phyloP scores from a whole-genome alignment of 1,284 basidiomycete species.

The Ganoderma boninense region DNA sequence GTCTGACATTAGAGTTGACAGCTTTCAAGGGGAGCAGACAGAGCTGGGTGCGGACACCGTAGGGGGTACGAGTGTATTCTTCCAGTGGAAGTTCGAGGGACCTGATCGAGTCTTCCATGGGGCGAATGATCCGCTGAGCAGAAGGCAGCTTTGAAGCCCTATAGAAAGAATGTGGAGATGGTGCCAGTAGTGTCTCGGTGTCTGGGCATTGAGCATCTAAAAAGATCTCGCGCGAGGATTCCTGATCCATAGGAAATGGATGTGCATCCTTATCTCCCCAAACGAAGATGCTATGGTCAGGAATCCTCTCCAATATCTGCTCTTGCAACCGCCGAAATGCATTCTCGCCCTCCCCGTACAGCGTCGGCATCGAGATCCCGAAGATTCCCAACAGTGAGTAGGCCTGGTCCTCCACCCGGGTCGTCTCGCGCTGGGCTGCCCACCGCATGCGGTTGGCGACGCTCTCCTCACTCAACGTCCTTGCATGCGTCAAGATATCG shows the following conservation, averaged over 20 bases:
- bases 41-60: neutral
- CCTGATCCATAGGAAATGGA: too few species aligned
- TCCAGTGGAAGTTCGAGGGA: neutral
- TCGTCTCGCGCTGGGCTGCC: neutral
- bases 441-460: conserved; percentile 2
- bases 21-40: neutral
- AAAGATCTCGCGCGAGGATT: too few species aligned
- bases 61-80: neutral
- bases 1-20: neutral
- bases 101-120: too few species aligned
- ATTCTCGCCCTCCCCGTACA: conserved; percentile 9
- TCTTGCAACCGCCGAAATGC: conserved; percentile 12
- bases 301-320: conserved; percentile 4
- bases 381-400: conserved; percentile 13
- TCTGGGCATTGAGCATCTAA: too few species aligned
- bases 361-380: conserved; percentile 7
- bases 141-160: too few species aligned
- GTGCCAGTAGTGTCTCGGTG: too few species aligned
- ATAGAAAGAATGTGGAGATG: too few species aligned
- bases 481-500: neutral
- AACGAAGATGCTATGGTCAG: conserved; percentile 1
- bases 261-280: neutral
- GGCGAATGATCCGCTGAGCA: too few species aligned
- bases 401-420: conserved; percentile 3
- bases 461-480: neutral